These are phyloP conservation scores for Moniliophthora roreri DNA, from an alignment of 1,284 basidiomycete species.

Conservation along the genomic window DNA sequence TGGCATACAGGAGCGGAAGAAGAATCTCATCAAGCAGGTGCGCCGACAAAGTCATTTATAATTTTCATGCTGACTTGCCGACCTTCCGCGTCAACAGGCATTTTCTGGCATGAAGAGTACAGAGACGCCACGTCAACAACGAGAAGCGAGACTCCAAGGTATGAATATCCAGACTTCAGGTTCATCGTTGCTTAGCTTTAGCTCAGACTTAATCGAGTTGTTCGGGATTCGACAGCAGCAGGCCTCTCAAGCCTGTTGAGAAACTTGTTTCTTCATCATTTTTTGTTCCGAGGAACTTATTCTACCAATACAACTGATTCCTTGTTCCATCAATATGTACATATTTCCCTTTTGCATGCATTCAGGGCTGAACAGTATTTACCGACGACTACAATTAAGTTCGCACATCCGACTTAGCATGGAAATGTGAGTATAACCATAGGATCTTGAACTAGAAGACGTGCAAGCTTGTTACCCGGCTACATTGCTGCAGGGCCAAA, in stretches of 20 bases:
- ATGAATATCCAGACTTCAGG: conserved; percentile 17
- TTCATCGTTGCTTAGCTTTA: conserved; percentile 13
- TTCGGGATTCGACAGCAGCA: conserved; percentile 46
- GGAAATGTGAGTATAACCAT: no score
- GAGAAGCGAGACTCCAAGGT: conserved; percentile 77
- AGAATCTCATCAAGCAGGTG: conserved; percentile 69
- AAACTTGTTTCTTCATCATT: no score
- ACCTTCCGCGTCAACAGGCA: conserved; percentile 44
- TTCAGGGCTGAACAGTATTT: no score
- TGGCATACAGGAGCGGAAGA: conserved; percentile 83
- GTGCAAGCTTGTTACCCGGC: no score
- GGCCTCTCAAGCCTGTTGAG: background rate
- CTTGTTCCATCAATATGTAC: no score
- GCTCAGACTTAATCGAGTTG: conserved; percentile 52
- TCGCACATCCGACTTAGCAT: no score
- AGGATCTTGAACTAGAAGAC: no score
- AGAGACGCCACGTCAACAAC: conserved; percentile 70
- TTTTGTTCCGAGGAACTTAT: no score
- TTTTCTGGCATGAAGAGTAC: conserved; percentile 75
- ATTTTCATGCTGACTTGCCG: background rate
- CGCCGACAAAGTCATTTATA: conserved; percentile 26
- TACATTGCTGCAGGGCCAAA: no score
- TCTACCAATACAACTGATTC: no score
- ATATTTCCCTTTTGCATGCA: no score
- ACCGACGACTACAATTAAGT: no score